Evolutionary conservation across 2,329 filamentous ascomycete genomes (phyloP), one percentile per base, ranked within the genome.

Genomic region (Arthrobotrys iridis): DNA sequence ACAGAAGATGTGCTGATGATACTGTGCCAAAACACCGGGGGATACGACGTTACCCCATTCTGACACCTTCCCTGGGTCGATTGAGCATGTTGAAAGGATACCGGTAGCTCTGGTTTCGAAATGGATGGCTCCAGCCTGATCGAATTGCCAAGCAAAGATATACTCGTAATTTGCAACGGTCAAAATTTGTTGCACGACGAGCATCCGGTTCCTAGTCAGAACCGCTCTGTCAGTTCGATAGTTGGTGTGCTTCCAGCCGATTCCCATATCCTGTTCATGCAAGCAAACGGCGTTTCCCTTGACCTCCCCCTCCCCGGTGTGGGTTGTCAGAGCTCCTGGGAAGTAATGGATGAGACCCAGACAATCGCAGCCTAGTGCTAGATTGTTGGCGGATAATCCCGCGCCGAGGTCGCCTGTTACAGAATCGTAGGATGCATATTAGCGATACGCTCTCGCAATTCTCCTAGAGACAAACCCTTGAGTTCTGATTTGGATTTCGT

Each of bases 1-100:
- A 10, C 86, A 89, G 83, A 93, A 92, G 81, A 93, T 90, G 81
- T 93, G 91, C 80, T 93, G 91, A 79, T 93, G 82, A 74, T 91
- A 88, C 0, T 85, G 84, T 2, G 89, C 90, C 43, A 92, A 86
- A 15, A 90, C 89, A 46, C 89, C 89, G 0, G 89, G 70, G 50
- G 70, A 74, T 43, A 74, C 70, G 52, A 89, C 74, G 89, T 88
- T 5, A 91, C 88, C 46, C 90, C 86, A 1, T 88, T 91, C 40
- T 89, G 63, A 88, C n/a, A 86, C 85, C 60, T 88, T 81, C n/a
- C 87, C 88, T 73, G 89, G 86, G 72, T 91, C 88, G 77, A 91
- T 88, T 2, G 88, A 88, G 72, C 89, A 87, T 0, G 89, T 90
- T 68, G 86, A 88, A 11, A 91, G 83, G 71, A 91, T 90, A 5